Percentiles rank a stretch among this genome's conserved stretches.
phyloP scores from a whole-genome alignment of 345 rosid species.

The Carallia brachiata region DNA sequence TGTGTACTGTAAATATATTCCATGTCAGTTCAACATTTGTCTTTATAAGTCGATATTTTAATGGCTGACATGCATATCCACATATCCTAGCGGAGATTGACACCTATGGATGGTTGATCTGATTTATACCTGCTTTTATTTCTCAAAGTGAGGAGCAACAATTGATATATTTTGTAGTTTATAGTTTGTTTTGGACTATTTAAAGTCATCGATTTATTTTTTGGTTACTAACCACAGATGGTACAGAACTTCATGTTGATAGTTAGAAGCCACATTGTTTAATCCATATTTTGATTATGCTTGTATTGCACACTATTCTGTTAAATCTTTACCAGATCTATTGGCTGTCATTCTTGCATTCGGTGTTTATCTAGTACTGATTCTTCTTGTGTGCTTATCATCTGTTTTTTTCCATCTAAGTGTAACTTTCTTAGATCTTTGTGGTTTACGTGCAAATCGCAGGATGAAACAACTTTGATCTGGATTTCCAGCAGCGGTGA shows the following conservation, averaged over 20 bases:
- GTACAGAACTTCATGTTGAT: too few relatives aligned
- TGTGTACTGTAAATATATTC: background rate
- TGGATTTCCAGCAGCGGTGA: conserved; percentile 91
- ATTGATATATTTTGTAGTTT: too few relatives aligned
- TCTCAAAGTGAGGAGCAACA: background rate
- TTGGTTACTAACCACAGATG: too few relatives aligned
- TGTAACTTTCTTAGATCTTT: background rate
- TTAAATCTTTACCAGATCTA: too few relatives aligned
- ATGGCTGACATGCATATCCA: background rate
- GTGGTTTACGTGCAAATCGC: conserved; percentile 19
- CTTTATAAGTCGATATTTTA: background rate
- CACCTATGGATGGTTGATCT: background rate
- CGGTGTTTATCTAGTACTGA: too few relatives aligned
- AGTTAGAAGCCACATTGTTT: too few relatives aligned
- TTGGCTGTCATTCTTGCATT: too few relatives aligned
- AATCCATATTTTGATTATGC: too few relatives aligned
- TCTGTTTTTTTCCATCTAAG: background rate
- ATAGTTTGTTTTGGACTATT: too few relatives aligned
- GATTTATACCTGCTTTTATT: background rate
- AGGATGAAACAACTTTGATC: conserved; percentile 92
- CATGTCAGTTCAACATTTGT: background rate
- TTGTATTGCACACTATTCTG: too few relatives aligned
- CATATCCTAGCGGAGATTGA: background rate
- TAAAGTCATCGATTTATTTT: too few relatives aligned
- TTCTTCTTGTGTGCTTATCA: background rate